phyloP scores from a whole-genome alignment of 768 basidiomycete species.

The Calocera cornea region DNA sequence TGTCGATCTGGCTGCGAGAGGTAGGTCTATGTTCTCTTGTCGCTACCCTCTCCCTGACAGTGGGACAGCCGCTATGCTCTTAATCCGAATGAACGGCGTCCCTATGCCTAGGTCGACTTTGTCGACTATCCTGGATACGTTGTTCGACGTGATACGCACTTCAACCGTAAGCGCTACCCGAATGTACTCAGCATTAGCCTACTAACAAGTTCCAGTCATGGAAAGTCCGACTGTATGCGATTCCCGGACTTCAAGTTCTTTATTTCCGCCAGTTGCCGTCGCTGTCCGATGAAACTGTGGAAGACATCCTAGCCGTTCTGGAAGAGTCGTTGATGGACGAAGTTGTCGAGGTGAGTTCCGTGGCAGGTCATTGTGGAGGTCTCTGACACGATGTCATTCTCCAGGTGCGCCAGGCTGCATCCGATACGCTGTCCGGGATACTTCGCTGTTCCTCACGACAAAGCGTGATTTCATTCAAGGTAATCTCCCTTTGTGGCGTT shows the following conservation, averaged over 20 bases:
- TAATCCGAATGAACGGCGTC: conserved; percentile 77
- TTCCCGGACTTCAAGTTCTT: conserved; percentile 76
- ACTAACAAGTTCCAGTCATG: conserved; percentile 62
- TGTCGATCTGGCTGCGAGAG: background rate
- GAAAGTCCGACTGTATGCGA: conserved; percentile 71
- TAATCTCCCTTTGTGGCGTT: conserved; percentile 7
- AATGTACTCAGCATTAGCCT: too few species aligned
- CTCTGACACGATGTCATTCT: background rate
- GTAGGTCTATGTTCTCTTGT: conserved; percentile 17
- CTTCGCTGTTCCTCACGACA: conserved; percentile 29
- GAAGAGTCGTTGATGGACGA: conserved; percentile 53
- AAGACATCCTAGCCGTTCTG: conserved; percentile 72
- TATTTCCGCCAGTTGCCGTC: conserved; percentile 83
- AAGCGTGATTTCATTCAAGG: conserved; percentile 30
- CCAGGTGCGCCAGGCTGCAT: conserved; percentile 16
- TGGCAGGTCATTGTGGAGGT: conserved; percentile 23
- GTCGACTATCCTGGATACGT: conserved; percentile 50
- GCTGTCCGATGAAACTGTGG: conserved; percentile 58
- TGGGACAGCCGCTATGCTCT: conserved; percentile 46
- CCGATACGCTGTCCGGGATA: conserved; percentile 28
- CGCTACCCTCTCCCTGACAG: conserved; percentile 67
- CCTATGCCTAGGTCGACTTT: conserved; percentile 60
- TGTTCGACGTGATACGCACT: conserved; percentile 62
- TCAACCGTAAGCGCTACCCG: conserved; percentile 44
- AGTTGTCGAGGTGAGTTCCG: conserved; percentile 29